A percentile compares a stretch with the other conserved stretches of the same genome.
Evolutionary conservation across 2,329 filamentous ascomycete genomes (phyloP).

Genomic region (Colletotrichum sp.): DNA sequence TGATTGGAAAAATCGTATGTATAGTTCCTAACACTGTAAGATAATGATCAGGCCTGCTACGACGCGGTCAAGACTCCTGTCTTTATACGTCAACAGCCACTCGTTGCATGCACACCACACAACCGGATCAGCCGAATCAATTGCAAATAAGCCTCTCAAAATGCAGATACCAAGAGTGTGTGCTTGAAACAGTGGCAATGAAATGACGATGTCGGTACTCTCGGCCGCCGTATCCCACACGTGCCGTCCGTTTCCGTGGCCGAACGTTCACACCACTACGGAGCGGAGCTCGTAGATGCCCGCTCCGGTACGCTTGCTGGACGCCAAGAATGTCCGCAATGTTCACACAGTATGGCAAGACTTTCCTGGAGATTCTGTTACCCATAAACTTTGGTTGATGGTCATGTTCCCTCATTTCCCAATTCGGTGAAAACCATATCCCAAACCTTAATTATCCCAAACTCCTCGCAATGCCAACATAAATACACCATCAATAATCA

Average conservation of each 20-base stretch:
- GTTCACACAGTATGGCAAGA: background rate
- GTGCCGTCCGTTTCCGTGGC: background rate
- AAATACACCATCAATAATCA: background rate
- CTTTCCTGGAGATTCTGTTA: background rate
- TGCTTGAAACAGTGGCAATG: background rate
- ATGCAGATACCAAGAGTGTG: background rate
- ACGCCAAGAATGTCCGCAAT: background rate
- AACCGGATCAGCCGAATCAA: background rate
- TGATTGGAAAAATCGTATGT: background rate
- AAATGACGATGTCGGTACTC: background rate
- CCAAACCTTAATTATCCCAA: background rate
- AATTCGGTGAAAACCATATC: background rate
- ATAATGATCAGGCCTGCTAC: background rate
- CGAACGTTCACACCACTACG: background rate
- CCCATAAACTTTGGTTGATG: background rate
- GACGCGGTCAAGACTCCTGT: background rate
- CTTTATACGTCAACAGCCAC: background rate
- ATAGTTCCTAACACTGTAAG: background rate
- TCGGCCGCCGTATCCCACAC: background rate
- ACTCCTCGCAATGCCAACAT: background rate
- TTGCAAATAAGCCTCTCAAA: background rate
- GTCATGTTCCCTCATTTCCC: background rate
- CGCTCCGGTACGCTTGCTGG: background rate
- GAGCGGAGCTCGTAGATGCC: background rate
- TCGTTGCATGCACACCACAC: background rate